These are phyloP conservation scores for Suillus occidentalis DNA, from an alignment of 768 basidiomycete genomes.

Conservation along the genomic window DNA sequence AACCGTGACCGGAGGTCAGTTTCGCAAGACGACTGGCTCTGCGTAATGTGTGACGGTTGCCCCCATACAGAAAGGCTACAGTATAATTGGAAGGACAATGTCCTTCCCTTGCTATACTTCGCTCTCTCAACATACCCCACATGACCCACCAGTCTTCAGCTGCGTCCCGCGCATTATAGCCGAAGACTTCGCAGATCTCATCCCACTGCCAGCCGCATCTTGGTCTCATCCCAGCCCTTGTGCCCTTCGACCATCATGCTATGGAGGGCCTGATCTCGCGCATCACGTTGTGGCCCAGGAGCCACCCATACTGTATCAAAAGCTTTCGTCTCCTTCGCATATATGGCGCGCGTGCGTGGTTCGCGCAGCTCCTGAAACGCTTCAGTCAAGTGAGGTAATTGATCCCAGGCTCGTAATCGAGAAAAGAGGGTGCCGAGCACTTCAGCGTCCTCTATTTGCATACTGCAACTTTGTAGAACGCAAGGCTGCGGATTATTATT, in stretches of 20 bases:
- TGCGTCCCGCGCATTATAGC: constrained; percentile 55
- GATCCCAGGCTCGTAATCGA: constrained; percentile 45
- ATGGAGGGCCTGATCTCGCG: constrained; percentile 40
- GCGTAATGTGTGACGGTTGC: not conserved
- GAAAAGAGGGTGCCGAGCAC: constrained; percentile 38
- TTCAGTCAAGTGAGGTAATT: constrained; percentile 49
- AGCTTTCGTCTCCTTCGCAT: constrained; percentile 45
- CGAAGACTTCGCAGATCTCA: constrained; percentile 51
- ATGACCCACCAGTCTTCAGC: constrained; percentile 70
- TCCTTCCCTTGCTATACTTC: constrained; percentile 22
- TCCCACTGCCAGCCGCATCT: constrained; percentile 54
- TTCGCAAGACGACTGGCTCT: not conserved
- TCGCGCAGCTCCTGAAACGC: constrained; percentile 65
- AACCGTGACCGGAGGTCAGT: not conserved
- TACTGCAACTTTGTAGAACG: constrained; percentile 39
- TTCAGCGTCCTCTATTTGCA: constrained; percentile 35
- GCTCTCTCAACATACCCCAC: constrained; percentile 51
- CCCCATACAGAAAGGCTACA: not conserved
- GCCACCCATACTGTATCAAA: constrained; percentile 43
- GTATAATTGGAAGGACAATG: not conserved
- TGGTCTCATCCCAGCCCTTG: constrained; percentile 49
- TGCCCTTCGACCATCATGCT: constrained; percentile 26
- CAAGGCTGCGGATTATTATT: constrained; percentile 41
- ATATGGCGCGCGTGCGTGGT: constrained; percentile 44
- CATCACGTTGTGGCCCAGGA: constrained; percentile 44